Base-by-base conservation (phyloP, 164 flowering plant genomes). In the Umbellularia californica region DNA sequence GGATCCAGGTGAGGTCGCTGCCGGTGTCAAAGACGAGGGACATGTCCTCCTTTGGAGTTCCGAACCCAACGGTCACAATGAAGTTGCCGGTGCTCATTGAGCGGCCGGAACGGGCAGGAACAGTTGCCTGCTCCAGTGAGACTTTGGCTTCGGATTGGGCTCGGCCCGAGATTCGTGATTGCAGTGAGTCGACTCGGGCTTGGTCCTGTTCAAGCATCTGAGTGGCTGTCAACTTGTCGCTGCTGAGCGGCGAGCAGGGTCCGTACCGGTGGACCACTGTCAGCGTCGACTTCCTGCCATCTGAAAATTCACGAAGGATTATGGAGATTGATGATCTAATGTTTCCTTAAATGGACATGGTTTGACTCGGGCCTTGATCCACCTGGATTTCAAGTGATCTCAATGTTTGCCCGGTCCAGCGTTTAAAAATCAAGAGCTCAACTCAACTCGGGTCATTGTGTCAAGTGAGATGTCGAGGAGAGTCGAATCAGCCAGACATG, bases 251-350 rank as follows among this genome's bases (percentile, higher is more conserved):
- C 35, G 65, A 74, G 65, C 75, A 82, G 78, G 69, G 77, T 28
- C 60, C 68, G 12, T 81, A 75, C 10, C 79, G 81, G 58, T 77
- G 81, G 50, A 79, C 82, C 11, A 76, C 65, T 74, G 81, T 76
- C 71, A 82, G 84, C 9, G 69, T 30, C n/a, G 41, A 67, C 47
- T 41, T 41, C 47, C 47, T 11, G 11, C 10, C 10, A 41, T 41
- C 47, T 41, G 47, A 41, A 41, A 41, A 41, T 7, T 41, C 9
- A 41, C 11, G 10, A 41, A 41, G 47, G 47, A 9, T 41, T 1
- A 41, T 41, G 47, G 10, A 41, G 47, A 9, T 41, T 41, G 47
- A 41, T 41, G 47, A 7, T 35, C 10, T 7, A 41, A 41, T 6
- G 47, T 1, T 41, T 41, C 2, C 10, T 41, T 9, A 5, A 1